Evolutionary conservation across 306 rosid species (phyloP), one percentile per base, ranked within the genome.

Genomic region (Citrullus mucosospermus): DNA sequence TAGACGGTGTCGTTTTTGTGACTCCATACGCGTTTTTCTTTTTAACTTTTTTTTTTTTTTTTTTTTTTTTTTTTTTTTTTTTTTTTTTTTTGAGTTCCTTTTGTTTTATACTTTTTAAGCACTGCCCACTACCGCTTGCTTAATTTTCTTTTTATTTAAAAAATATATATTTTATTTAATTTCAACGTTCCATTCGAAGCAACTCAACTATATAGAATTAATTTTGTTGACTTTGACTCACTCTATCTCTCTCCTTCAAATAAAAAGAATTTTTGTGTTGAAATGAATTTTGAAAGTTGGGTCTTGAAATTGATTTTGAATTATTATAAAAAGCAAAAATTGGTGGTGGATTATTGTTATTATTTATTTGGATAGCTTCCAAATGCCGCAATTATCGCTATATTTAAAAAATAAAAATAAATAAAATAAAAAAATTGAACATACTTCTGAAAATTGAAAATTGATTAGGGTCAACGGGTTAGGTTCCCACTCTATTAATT

Each of bases 381-480:
- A 59, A 78, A 73, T 78, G 86, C 87, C 89, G 91, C 89, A 88
- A 88, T 85, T 87, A 80, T 22, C 89, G 28, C 28, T 25, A 25
- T 25, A 25, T 25, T 25, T 25, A 25, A 25, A 25, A 25, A 25
- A 25, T 25, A 25, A 25, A 25, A 25, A 22, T 22, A 22, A 51
- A 46, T 5, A 0, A 14, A 51, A 15, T 15, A 51, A 9, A 9
- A 9, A 25, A 20, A n/a, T 68, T 70, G 6, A 70, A 44, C 20
- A 71, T 6, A 20, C 5, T 25, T 71, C 39, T 71, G 41, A 25
- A 25, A 25, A 25, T 25, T 25, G 28, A 71, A 48, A 46, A 22
- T 51, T 14, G 13, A 71, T 71, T 46, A 22, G 20, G 54, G 88
- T 85, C 88, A 85, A 80, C 80, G 85, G 77, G 55, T 53, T 70